phyloP scores from a whole-genome alignment of 2,329 filamentous ascomycete species.

The Eurotiales sp. region DNA sequence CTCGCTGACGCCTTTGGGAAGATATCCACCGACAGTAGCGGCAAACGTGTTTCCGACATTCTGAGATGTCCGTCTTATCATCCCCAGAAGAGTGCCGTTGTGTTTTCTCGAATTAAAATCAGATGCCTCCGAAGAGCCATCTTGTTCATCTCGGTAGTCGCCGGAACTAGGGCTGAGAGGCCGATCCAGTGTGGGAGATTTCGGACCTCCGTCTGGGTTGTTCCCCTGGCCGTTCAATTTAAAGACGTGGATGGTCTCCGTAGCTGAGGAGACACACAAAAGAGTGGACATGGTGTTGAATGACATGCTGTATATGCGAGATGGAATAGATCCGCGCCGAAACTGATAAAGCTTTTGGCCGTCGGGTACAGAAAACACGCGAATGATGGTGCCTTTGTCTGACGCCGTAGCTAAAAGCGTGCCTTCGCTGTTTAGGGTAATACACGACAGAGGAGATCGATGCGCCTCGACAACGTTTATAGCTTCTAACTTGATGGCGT shows the following conservation, averaged over 20 bases:
- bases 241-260: slow-evolving; percentile 96
- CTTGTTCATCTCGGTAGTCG: slow-evolving; percentile 29
- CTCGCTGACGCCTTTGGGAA: slow-evolving; percentile 89
- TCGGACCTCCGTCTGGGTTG: slow-evolving; percentile 24
- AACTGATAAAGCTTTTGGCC: slow-evolving; percentile 96
- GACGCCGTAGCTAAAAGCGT: slow-evolving; percentile 90
- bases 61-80: slow-evolving; percentile 91
- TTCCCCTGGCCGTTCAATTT: slow-evolving; percentile 56
- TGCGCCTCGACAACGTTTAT: slow-evolving; percentile 96
- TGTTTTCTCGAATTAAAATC: slow-evolving; percentile 42
- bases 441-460: slow-evolving; percentile 82
- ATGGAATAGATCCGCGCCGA: slow-evolving; percentile 88
- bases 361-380: slow-evolving; percentile 87
- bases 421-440: slow-evolving; percentile 88
- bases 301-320: slow-evolving; percentile 96
- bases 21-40: slow-evolving; percentile 82
- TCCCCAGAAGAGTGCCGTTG: slow-evolving; percentile 79
- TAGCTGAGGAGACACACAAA: slow-evolving; percentile 91
- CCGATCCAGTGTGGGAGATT: slow-evolving; percentile 26
- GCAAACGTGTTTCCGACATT: slow-evolving; percentile 87
- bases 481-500: slow-evolving; percentile 82
- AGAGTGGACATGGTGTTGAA: slow-evolving; percentile 94
- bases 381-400: slow-evolving; percentile 95
- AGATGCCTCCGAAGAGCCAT: slow-evolving; percentile 22
- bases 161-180: slow-evolving; percentile 25